Evolutionary conservation across 305 asterid genomes (phyloP).

Genomic region (Solanum hybrid): DNA sequence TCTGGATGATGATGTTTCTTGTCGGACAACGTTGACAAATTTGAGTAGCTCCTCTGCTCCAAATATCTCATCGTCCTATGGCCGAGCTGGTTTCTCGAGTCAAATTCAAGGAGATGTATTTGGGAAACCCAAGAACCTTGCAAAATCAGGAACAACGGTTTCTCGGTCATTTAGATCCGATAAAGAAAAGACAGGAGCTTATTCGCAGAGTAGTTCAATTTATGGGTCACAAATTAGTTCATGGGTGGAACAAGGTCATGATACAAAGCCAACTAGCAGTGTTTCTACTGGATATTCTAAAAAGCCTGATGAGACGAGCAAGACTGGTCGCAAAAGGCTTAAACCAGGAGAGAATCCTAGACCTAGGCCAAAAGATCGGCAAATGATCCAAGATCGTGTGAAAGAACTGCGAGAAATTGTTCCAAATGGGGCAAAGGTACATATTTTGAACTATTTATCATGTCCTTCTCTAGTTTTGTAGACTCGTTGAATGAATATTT

Average conservation of each 20-base stretch:
- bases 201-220: constrained; percentile 54
- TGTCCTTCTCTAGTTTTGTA: neutral
- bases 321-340: constrained; percentile 67
- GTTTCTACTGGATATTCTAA: constrained; percentile 59
- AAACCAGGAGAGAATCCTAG: constrained; percentile 89
- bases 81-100: constrained; percentile 31
- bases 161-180: constrained; percentile 29
- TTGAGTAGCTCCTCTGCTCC: constrained; percentile 38
- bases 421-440: constrained; percentile 88
- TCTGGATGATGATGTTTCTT: constrained; percentile 46
- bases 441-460: neutral
- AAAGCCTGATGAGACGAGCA: constrained; percentile 48
- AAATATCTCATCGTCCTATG: constrained; percentile 31
- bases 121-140: constrained; percentile 37
- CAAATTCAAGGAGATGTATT: constrained; percentile 45
- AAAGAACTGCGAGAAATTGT: constrained; percentile 88
- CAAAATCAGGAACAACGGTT: constrained; percentile 33
- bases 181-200: constrained; percentile 41
- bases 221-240: constrained; percentile 67
- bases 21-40: constrained; percentile 51
- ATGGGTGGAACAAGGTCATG: constrained; percentile 50
- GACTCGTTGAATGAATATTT: neutral
- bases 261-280: constrained; percentile 41
- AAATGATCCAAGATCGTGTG: constrained; percentile 96
- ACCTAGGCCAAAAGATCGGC: constrained; percentile 96